Percentiles rank a stretch among this genome's conserved stretches.
These are phyloP conservation scores for Pterocarpus macrocarpus DNA, from an alignment of 306 rosid genomes.

Conservation along the genomic window DNA sequence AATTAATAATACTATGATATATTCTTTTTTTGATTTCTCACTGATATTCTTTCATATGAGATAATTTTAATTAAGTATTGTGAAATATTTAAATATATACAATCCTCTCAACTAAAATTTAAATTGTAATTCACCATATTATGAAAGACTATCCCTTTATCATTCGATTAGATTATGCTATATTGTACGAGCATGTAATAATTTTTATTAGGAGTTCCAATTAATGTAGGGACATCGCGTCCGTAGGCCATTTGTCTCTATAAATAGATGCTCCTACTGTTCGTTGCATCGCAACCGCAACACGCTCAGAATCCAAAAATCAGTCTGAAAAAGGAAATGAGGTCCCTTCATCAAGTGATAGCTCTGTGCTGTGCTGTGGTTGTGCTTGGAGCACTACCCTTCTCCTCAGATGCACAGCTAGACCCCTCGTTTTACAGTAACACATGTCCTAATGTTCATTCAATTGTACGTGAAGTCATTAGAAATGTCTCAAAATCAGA, in stretches of 20 bases:
- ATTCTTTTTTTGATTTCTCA: no score
- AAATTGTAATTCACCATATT: no score
- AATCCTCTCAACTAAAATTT: no score
- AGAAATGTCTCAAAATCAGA: constrained; percentile 32
- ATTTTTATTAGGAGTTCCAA: no score
- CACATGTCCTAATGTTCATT: constrained; percentile 44
- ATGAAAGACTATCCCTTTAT: no score
- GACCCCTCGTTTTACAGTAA: constrained; percentile 43
- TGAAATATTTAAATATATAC: no score
- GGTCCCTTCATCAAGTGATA: not conserved
- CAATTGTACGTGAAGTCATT: constrained; percentile 37
- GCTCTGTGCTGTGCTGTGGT: constrained; percentile 31
- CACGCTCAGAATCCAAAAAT: not conserved
- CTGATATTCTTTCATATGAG: no score
- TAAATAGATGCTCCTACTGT: not conserved
- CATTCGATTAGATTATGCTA: no score
- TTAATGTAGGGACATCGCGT: no score
- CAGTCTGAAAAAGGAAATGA: constrained; percentile 5
- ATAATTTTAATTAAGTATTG: no score
- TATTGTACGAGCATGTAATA: no score
- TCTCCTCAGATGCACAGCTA: constrained; percentile 42
- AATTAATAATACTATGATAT: no score
- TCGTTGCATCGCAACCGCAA: not conserved
- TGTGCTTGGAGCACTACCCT: constrained; percentile 39
- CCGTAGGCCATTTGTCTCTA: not conserved